A percentile compares a stretch with the other conserved stretches of the same genome.
Evolutionary conservation across 192 early-diverging fungal species (phyloP).

Genomic region (Chytriomyces sp.): DNA sequence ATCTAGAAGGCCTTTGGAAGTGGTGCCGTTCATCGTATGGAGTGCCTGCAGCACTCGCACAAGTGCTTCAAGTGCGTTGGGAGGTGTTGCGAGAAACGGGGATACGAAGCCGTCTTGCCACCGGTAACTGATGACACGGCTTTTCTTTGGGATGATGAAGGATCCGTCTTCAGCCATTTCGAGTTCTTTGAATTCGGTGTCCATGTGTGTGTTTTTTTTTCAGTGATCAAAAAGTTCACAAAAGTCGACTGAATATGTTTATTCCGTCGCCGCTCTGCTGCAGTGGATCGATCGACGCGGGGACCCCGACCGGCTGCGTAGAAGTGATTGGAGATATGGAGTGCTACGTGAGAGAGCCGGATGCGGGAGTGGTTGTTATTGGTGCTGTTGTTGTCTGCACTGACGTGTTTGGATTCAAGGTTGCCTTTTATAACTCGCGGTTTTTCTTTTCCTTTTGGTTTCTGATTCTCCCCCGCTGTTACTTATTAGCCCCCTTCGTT

Average conservation of each 20-base stretch:
- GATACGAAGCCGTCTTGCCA: slow-evolving; percentile 20
- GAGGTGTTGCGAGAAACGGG: slow-evolving; percentile 13
- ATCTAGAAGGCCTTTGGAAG: background rate
- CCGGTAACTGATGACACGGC: background rate
- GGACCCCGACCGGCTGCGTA: slow-evolving; percentile 7
- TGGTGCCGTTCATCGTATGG: background rate
- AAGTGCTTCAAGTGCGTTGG: background rate
- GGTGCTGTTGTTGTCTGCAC: slow-evolving; percentile 33
- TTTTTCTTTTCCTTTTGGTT: too few relatives aligned
- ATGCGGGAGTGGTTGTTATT: too few relatives aligned
- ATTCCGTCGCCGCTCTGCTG: slow-evolving; percentile 2
- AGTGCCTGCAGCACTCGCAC: background rate
- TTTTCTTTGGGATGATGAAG: slow-evolving; percentile 18
- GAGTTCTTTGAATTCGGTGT: background rate
- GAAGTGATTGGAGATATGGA: slow-evolving; percentile 27
- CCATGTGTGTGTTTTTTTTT: too few relatives aligned
- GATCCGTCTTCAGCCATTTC: background rate
- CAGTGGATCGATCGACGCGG: slow-evolving; percentile 24
- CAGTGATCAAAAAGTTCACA: too few relatives aligned
- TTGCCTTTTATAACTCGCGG: too few relatives aligned
- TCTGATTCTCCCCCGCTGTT: too few relatives aligned
- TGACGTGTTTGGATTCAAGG: slow-evolving; percentile 46
- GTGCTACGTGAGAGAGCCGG: slow-evolving; percentile 33
- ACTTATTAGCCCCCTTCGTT: too few relatives aligned
- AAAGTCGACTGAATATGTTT: too few relatives aligned